Percentiles rank a stretch among this genome's conserved stretches.
These are phyloP conservation scores for Mycena belliarum DNA, from an alignment of 768 basidiomycete species.

Conservation along the genomic window DNA sequence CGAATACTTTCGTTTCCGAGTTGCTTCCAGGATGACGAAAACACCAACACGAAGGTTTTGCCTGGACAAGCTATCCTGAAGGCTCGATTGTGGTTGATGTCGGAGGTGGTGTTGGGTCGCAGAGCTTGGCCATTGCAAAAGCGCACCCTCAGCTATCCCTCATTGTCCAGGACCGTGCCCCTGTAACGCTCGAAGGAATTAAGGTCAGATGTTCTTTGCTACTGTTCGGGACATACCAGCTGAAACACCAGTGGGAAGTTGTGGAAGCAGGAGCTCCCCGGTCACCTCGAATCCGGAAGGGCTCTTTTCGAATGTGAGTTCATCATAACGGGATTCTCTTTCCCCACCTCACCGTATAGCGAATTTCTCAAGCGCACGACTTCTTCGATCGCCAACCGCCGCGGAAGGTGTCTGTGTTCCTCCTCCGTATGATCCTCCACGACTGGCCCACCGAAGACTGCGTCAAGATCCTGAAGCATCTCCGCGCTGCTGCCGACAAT, in stretches of 20 bases:
- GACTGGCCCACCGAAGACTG: constrained; percentile 1
- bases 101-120: neutral
- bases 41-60: neutral
- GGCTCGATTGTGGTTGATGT: neutral
- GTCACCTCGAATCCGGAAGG: neutral
- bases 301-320: neutral
- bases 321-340: neutral
- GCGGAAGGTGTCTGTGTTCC: neutral
- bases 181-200: neutral
- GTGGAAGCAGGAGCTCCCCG: neutral
- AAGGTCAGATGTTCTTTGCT: neutral
- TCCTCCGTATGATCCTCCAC: constrained; percentile 2
- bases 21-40: neutral
- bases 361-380: neutral
- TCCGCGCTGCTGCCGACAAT: neutral
- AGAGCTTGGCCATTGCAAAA: neutral
- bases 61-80: neutral
- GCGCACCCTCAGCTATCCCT: neutral
- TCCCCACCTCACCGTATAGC: neutral
- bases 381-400: constrained; percentile 1
- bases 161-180: neutral
- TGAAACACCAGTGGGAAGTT: neutral
- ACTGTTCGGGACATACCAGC: neutral
- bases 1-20: neutral
- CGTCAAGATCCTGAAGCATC: neutral